Evolutionary conservation across 2,329 filamentous ascomycete species (phyloP).

Genomic region (Ascochyta fabae): DNA sequence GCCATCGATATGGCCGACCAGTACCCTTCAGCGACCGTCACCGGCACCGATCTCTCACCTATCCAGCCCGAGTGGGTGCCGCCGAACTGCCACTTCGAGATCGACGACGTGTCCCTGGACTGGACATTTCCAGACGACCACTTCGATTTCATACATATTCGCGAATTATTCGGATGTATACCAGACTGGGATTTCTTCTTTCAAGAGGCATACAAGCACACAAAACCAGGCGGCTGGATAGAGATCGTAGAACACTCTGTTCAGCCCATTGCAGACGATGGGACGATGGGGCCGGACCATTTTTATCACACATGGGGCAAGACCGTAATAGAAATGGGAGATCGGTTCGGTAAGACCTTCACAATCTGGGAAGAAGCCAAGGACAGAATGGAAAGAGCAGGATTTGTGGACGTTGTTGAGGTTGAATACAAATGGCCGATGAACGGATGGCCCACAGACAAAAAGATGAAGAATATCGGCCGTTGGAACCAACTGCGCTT

Average conservation of each 20-base stretch:
- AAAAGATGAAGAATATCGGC: constrained; percentile 45
- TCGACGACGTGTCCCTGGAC: constrained; percentile 54
- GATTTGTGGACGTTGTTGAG: constrained; percentile 45
- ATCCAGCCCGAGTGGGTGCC: constrained; percentile 58
- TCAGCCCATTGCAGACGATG: constrained; percentile 50
- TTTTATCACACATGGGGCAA: constrained; percentile 47
- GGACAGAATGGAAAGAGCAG: constrained; percentile 38
- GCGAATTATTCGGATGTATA: constrained; percentile 55
- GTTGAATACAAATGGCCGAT: constrained; percentile 46
- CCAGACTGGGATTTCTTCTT: constrained; percentile 55
- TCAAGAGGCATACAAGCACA: constrained; percentile 42
- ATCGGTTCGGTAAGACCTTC: constrained; percentile 48
- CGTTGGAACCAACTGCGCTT: constrained; percentile 46
- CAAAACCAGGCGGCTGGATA: constrained; percentile 52
- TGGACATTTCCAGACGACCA: constrained; percentile 50
- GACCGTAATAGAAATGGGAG: constrained; percentile 44
- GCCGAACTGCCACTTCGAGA: constrained; percentile 55
- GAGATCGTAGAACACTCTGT: constrained; percentile 54
- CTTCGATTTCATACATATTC: constrained; percentile 56
- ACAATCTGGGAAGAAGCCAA: constrained; percentile 46
- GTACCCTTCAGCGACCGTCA: constrained; percentile 39
- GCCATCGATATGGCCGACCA: constrained; percentile 44
- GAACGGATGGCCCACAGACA: constrained; percentile 44
- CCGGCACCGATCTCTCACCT: constrained; percentile 57
- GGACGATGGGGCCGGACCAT: constrained; percentile 46